Evolutionary conservation across 352 stramenopile genomes (phyloP), one percentile per base, ranked within the genome.

Genomic region (Phytophthora agathidicida): DNA sequence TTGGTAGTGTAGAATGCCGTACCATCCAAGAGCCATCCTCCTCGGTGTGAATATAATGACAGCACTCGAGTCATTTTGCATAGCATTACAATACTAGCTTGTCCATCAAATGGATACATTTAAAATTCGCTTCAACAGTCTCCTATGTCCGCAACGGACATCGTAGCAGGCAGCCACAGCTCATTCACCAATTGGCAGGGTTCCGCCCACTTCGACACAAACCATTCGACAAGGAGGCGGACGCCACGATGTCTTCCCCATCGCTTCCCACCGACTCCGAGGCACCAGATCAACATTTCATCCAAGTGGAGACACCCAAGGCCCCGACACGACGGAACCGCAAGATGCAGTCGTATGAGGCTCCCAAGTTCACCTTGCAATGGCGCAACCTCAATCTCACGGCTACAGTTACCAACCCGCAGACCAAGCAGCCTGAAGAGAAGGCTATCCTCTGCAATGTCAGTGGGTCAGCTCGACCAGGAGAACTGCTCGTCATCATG

Each of bases 401-500:
- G 16, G 60, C 74, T 1, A 54, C 20, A 3, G 37, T 74, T 11
- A 76, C 70, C 28, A 89, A 86, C 46, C 57, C 71, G 1, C 26
- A 44, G 7, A 84, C 73, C n/a, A 88, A 86, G 14, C 10, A 63
- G 3, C n/a, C 67, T 0, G 73, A 86, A 47, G 58, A 81, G 14
- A 88, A 86, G 41, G 22, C 51, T 2, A 86, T 94, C 41, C 60
- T 94, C 2, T 61, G 69, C n/a, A 60, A 75, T 32, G 71, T 92
- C 4, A 77, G 51, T 28, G 83, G 80, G 0, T 59, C 53, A 16
- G 78, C 79, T 1, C 36, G 41, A 6, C 80, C 80, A 3, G 83
- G 82, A 5, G 66, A 83, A 16, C 61, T 91, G 2, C 54, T 90
- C 10, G 79, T 84, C 11, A 73, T 94, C 53, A 89, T 91, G 73